Evolutionary conservation across 2,329 filamentous ascomycete genomes (phyloP), one percentile per base, ranked within the genome.

Genomic region (Annulohypoxylon truncatum): DNA sequence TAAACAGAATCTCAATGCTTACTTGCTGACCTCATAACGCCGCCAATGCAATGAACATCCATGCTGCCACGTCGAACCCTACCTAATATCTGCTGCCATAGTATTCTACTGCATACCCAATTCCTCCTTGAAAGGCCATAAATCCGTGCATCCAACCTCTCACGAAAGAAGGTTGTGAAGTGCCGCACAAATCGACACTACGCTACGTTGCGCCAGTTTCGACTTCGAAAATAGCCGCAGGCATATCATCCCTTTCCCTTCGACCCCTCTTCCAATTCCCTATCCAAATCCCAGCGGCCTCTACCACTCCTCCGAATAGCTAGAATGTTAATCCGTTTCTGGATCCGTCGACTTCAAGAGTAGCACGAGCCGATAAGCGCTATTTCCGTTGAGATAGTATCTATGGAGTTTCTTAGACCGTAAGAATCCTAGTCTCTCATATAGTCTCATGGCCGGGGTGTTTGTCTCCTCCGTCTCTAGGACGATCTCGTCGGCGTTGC

Each of bases 401-500:
- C 96, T 86, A 79, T 98, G 94, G 56, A 99, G 81, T 66, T 94
- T 92, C 80, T 99, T 99, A 65, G 93, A 97, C 54, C 95, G 86
- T 20, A 98, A 79, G 75, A 99, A 99, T 0, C 96, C 96, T 6
- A 99, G 84, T 0, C 94, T 86, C 79, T 99, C 95, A 79, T 99
- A 99, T 8, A 99, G 82, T 70, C 93, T 92, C 83, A 98, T 93
- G 18, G 94, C 96, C 0, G 94, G 90, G 0, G 89, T 87, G 76
- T 99, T 99, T 13, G 91, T 93, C 79, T 96, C 93, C 80, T 99
- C 96, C 0, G 96, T 99, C 81, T 99, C 96, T 26, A 99, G 87
- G 1, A 96, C 95, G 66, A 99, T 90, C 82, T 99, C 96, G 77
- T 98, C 95, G 22, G 96, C 96, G 73, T 92, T 86, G 54, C 91